Percentiles rank a stretch among this genome's conserved stretches.
Conservation (phyloP, 345 rosid genomes). For the Limnanthes douglasii region DNA sequence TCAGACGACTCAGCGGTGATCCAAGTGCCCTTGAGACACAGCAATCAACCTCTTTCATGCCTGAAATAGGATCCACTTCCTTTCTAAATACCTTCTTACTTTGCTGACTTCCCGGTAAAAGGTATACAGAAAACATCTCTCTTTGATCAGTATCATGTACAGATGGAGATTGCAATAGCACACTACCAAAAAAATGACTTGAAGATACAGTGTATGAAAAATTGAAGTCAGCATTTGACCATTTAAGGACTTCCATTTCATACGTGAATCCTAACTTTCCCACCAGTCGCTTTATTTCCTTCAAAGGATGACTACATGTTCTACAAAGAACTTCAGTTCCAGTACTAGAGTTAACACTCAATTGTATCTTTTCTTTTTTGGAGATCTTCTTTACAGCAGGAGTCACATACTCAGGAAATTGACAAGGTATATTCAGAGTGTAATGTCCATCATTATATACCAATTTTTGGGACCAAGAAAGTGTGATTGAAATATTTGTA, state of each 20-base stretch:
- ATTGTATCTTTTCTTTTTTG: slow-evolving; percentile 53
- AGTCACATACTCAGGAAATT: slow-evolving; percentile 70
- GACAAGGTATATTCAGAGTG: slow-evolving; percentile 51
- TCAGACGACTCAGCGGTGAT: slow-evolving; percentile 16
- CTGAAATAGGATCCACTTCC: too few relatives aligned
- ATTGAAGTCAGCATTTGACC: slow-evolving; percentile 61
- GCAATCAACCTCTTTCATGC: too few relatives aligned
- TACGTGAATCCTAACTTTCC: slow-evolving; percentile 49
- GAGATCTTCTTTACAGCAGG: slow-evolving; percentile 70
- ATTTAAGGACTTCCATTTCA: slow-evolving; percentile 74
- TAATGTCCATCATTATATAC: slow-evolving; percentile 39
- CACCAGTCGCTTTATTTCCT: slow-evolving; percentile 47
- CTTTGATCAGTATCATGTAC: slow-evolving; percentile 66
- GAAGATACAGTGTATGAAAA: slow-evolving; percentile 55
- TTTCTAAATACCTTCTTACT: slow-evolving; percentile 53
- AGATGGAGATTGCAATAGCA: slow-evolving; percentile 70
- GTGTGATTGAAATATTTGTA: slow-evolving; percentile 43
- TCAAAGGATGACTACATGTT: slow-evolving; percentile 64
- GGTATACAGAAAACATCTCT: slow-evolving; percentile 56
- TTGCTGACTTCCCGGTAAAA: slow-evolving; percentile 54
- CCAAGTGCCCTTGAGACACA: too few relatives aligned
- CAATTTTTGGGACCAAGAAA: slow-evolving; percentile 72
- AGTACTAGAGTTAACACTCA: slow-evolving; percentile 52
- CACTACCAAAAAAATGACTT: slow-evolving; percentile 44
- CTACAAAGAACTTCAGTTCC: slow-evolving; percentile 52